Base-by-base conservation (phyloP, 2,329 filamentous ascomycete genomes). In the Xylariaceae sp. region DNA sequence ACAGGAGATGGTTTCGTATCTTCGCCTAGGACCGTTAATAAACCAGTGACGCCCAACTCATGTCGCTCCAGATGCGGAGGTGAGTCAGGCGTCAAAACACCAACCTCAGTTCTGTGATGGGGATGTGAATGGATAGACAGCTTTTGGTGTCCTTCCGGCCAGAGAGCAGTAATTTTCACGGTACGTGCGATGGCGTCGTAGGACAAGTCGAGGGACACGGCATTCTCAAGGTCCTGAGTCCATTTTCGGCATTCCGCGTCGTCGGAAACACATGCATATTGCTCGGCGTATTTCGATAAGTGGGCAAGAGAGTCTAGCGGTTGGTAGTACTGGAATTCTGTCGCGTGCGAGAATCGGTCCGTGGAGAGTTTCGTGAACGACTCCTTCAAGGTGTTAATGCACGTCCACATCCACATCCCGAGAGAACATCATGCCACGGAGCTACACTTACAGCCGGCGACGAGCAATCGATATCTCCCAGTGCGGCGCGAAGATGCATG, bases 1-100 rank as follows among this genome's bases (percentile, higher is more conserved):
- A 89, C 88, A 1, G 88, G 80, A 37, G 87, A 87, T 10, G 89
- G 83, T 59, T 84, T 82, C 37, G 78, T 77, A 63, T 91, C 83
- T 64, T 92, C 81, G 19, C 89, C 89, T 0, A 96, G 72, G 2
- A 95, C 87, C 0, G 85, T 86, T 48, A 96, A 74, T 51, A 91
- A 80, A 2, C 92, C 92, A 5, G 86, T 85, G 37, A 96, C 78
- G 36, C 86, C 87, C 12, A 96, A 72, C 60, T 96, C 89, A 68
- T 92, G 83, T 0, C 81, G 74, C 54, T 89, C 84, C 13, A 81
- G 75, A 21, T 74, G 76, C 5, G 75, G 71, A 13, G 85, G 78
- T 3, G 75, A 73, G 60, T 91, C 85, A 10, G 80, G 75, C 5
- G 82, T 83, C 53, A 97, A 74, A 40, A 96, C 79, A 15, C 92